phyloP scores from a whole-genome alignment of 345 rosid genomes.

The Litchi chinensis region DNA sequence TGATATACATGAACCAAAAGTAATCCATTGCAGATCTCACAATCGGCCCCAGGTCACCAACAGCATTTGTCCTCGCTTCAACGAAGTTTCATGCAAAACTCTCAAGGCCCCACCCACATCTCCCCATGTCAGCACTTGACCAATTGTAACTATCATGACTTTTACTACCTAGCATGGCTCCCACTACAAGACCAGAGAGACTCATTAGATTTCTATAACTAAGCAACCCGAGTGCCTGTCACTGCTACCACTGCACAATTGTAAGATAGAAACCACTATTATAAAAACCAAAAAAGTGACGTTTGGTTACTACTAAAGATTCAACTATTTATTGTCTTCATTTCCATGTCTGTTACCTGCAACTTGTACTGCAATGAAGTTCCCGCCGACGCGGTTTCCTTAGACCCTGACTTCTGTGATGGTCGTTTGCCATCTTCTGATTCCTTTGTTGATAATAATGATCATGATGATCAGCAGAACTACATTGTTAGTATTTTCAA shows the following conservation, averaged over 20 bases:
- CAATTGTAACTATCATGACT: not conserved
- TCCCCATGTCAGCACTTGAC: not conserved
- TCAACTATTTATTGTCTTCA: not conserved
- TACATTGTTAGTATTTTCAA: slow-evolving; percentile 22
- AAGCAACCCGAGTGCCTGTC: not conserved
- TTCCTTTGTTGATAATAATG: not conserved
- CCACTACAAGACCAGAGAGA: too few species aligned
- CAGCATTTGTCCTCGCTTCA: slow-evolving; percentile 11
- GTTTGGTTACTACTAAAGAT: not conserved
- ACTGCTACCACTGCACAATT: not conserved
- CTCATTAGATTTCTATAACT: too few species aligned
- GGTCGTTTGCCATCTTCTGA: not conserved
- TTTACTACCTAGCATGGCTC: not conserved
- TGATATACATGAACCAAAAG: not conserved
- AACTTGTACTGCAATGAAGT: slow-evolving; percentile 40
- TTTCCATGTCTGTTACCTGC: slow-evolving; percentile 33
- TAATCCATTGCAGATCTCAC: not conserved
- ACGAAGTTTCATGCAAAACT: slow-evolving; percentile 36
- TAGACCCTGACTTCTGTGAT: slow-evolving; percentile 11
- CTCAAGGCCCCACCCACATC: not conserved
- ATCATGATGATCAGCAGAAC: slow-evolving; percentile 20
- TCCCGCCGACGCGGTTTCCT: slow-evolving; percentile 16
- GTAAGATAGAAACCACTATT: not conserved
- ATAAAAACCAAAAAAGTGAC: not conserved
- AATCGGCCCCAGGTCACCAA: slow-evolving; percentile 9